phyloP scores from a whole-genome alignment of 2,329 filamentous ascomycete genomes.

The Talaromyces marneffei region DNA sequence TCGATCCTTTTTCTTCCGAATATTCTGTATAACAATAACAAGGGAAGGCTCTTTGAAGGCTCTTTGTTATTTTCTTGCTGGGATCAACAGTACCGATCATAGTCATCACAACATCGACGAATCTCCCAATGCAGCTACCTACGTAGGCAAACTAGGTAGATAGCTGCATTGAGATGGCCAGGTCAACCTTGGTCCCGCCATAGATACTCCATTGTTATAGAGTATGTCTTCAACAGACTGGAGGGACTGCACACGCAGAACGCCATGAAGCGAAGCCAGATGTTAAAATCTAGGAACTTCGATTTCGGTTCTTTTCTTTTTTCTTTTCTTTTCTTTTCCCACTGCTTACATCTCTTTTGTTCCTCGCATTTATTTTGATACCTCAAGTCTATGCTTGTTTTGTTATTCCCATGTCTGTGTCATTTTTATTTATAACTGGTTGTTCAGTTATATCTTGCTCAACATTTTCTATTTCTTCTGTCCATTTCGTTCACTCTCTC shows the following conservation, averaged over 20 bases:
- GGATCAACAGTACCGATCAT: slow-evolving; percentile 8
- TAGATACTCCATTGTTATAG: background rate
- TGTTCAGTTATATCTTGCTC: background rate
- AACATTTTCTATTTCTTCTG: background rate
- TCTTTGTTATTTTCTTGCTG: slow-evolving; percentile 10
- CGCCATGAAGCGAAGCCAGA: background rate
- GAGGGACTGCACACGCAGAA: background rate
- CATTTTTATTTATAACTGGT: background rate
- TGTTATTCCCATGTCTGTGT: background rate
- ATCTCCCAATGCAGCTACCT: background rate
- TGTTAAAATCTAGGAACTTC: background rate
- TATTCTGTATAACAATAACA: slow-evolving; percentile 9
- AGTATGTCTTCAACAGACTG: slow-evolving; percentile 7
- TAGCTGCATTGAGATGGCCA: background rate
- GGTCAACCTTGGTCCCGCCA: background rate
- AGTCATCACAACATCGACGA: background rate
- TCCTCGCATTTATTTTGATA: background rate
- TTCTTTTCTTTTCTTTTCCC: background rate
- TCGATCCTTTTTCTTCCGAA: background rate
- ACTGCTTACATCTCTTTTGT: background rate
- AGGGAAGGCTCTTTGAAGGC: background rate
- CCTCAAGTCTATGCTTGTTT: background rate
- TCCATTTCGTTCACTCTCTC: background rate
- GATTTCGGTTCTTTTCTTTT: background rate
- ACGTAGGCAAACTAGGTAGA: background rate